Evolutionary conservation across 176 grass and related monocot species (phyloP), one percentile per base, ranked within the genome.

Genomic region (Chloris gayana): DNA sequence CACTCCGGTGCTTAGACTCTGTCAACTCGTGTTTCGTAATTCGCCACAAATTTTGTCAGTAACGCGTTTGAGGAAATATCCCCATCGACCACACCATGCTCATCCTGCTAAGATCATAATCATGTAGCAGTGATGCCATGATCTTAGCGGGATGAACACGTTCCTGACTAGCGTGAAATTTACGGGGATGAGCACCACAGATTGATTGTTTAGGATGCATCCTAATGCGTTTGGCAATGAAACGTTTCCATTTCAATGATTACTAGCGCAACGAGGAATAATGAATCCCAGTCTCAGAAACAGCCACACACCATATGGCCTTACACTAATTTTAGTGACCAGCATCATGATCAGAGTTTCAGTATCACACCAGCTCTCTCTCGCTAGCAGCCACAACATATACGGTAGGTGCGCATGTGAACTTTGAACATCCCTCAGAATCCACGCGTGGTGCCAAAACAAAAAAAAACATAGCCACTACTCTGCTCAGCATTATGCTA

Each of bases 371-470:
- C 2, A 44, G 12, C 35, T 69, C 35, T 37, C 35, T 25, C 32
- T 85, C 59, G 2, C 69, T 79, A 41, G 33, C 45, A 12, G 34
- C 30, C 30, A 46, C 47, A 61, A 38, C 30, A 50, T 56, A 29
- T 38, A 60, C 38, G n/a, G 65, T 86, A 19, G 70, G 70, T 81
- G 53, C 14, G 78, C 84, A 75, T 49, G 84, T 75, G 63, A 81
- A 51, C 77, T 69, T 81, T 49, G 70, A 75, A 68, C 9, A 34
- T 27, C 41, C 2, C n/a, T 21, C 46, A 38, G 26, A 39, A 39
- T 7, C 73, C 33, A 66, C 46, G 44, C 46, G 56, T n/a, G n/a
- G n/a, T 72, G 76, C 21, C 76, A 29, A n/a, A n/a, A 45, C 57
- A 19, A 72, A 78, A 73, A 61, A 78, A 79, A 61, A 61, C 49